These are phyloP conservation scores for Hypoxylon sp. DNA, from an alignment of 2,329 filamentous ascomycete species.

Conservation along the genomic window DNA sequence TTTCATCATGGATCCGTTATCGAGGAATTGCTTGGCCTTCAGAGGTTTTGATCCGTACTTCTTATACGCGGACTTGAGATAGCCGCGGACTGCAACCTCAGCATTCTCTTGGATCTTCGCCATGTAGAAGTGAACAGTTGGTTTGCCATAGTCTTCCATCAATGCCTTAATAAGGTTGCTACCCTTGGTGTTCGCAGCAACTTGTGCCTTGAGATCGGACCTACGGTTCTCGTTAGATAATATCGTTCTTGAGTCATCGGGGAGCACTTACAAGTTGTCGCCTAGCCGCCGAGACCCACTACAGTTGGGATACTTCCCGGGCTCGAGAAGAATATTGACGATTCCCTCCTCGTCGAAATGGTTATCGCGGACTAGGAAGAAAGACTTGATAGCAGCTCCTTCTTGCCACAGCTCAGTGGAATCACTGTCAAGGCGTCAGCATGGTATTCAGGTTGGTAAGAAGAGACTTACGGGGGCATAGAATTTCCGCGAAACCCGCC, in stretches of 20 bases:
- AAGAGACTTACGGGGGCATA: constrained; percentile 33
- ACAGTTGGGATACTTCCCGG: constrained; percentile 49
- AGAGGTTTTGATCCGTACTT: constrained; percentile 63
- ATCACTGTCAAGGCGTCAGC: constrained; percentile 22
- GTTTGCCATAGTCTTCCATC: constrained; percentile 47
- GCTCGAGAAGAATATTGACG: constrained; percentile 45
- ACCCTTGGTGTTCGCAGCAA: constrained; percentile 54
- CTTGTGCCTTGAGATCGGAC: constrained; percentile 49
- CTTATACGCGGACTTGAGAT: constrained; percentile 49
- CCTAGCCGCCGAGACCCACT: constrained; percentile 48
- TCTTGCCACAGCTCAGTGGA: constrained; percentile 53
- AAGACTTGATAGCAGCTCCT: constrained; percentile 50
- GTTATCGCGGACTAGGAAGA: constrained; percentile 50
- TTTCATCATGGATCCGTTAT: constrained; percentile 57
- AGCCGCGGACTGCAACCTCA: constrained; percentile 47
- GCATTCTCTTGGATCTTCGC: constrained; percentile 52
- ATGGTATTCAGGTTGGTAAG: background rate
- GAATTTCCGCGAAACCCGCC: constrained; percentile 54
- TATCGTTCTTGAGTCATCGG: background rate
- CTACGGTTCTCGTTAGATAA: constrained; percentile 3
- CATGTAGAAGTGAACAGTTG: constrained; percentile 51
- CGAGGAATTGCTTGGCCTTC: constrained; percentile 75
- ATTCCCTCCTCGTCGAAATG: constrained; percentile 48
- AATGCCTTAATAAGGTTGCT: constrained; percentile 46
- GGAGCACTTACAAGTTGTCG: constrained; percentile 53